Evolutionary conservation across 441 rosid genomes (phyloP).

Genomic region (Adansonia grandidieri): DNA sequence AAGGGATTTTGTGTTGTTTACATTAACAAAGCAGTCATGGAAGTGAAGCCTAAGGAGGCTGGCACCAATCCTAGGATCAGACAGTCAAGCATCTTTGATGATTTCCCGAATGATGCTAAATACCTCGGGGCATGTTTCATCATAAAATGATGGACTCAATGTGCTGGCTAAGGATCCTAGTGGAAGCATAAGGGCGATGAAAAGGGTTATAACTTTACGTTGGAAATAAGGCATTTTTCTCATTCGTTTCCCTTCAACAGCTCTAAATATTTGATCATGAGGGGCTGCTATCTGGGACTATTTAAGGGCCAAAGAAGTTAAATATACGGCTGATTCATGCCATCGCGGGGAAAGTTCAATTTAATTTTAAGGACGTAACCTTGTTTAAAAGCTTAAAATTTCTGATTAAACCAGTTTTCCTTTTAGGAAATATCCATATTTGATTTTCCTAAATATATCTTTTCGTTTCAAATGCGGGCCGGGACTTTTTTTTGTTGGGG

Average conservation of each 20-base stretch:
- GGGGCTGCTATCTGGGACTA: not conserved
- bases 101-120: slow-evolving; percentile 39
- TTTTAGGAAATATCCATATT: not conserved
- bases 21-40: slow-evolving; percentile 80
- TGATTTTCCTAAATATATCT: not conserved
- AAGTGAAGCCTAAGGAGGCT: slow-evolving; percentile 74
- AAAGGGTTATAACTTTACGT: not conserved
- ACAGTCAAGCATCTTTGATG: slow-evolving; percentile 36
- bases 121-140: slow-evolving; percentile 51
- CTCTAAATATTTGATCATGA: not conserved
- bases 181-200: slow-evolving; percentile 17
- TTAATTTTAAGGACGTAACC: not conserved
- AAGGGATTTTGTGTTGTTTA: slow-evolving; percentile 17
- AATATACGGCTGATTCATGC: not conserved
- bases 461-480: no score
- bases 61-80: slow-evolving; percentile 60
- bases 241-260: not conserved
- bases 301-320: not conserved
- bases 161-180: slow-evolving; percentile 37
- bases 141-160: slow-evolving; percentile 52
- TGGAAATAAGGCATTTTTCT: slow-evolving; percentile 16
- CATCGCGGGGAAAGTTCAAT: not conserved
- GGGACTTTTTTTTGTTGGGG: not conserved
- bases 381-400: not conserved
- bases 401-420: not conserved